phyloP scores from a whole-genome alignment of 495 filamentous ascomycete genomes.

The Hyaloscypha hepaticicola region DNA sequence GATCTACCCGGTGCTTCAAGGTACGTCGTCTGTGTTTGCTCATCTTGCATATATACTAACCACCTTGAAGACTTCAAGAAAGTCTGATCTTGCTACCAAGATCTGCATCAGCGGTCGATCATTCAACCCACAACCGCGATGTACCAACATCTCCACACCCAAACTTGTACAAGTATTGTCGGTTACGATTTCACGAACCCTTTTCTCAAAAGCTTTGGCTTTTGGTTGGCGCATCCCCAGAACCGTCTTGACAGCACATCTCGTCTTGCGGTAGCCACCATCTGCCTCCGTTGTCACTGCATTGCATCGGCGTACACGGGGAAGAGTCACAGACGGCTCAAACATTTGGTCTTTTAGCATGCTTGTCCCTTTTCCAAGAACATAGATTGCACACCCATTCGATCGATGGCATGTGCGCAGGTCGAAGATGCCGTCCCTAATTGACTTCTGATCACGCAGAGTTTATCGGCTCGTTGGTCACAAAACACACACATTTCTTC shows the following conservation, averaged over 20 bases:
- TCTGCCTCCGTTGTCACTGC: slow-evolving; percentile 37
- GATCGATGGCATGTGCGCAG: slow-evolving; percentile 56
- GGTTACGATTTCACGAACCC: slow-evolving; percentile 50
- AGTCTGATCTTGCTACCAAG: slow-evolving; percentile 40
- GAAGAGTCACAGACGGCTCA: slow-evolving; percentile 33
- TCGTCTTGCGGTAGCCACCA: slow-evolving; percentile 26
- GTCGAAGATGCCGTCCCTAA: slow-evolving; percentile 57
- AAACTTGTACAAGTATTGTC: slow-evolving; percentile 60
- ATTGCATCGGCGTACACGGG: slow-evolving; percentile 56
- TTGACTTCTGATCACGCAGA: slow-evolving; percentile 27
- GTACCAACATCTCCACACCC: slow-evolving; percentile 41
- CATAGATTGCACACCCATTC: slow-evolving; percentile 35
- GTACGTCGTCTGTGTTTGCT: slow-evolving; percentile 42
- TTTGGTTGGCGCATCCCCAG: slow-evolving; percentile 24
- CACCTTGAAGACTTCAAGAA: slow-evolving; percentile 54
- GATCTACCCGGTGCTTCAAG: slow-evolving; percentile 97
- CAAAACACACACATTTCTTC: slow-evolving; percentile 4
- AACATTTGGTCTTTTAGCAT: slow-evolving; percentile 34
- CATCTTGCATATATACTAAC: slow-evolving; percentile 33
- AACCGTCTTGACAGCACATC: slow-evolving; percentile 27
- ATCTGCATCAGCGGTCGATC: slow-evolving; percentile 38
- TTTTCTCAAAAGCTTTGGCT: slow-evolving; percentile 29
- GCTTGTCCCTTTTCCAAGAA: slow-evolving; percentile 27
- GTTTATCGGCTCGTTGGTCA: slow-evolving; percentile 19
- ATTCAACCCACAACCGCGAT: slow-evolving; percentile 30